Evolutionary conservation across 2,329 filamentous ascomycete species (phyloP).

Genomic region (Nigrospora oryzae): DNA sequence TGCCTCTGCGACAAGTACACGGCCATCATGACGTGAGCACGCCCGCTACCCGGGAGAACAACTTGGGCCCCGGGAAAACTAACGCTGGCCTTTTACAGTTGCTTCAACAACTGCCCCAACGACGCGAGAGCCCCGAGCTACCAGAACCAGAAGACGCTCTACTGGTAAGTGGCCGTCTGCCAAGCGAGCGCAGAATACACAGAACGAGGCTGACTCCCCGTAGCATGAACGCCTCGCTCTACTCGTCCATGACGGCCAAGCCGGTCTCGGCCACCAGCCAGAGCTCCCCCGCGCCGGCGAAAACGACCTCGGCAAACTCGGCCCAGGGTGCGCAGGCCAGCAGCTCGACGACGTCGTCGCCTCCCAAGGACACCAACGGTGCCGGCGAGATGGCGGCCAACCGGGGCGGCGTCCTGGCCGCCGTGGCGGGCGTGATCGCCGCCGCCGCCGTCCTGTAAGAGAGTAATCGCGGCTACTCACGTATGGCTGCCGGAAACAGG

Average conservation of each 20-base stretch:
- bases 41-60: no score
- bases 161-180: constrained; percentile 14
- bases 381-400: constrained; percentile 5
- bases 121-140: constrained; percentile 21
- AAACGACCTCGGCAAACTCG: constrained; percentile 3
- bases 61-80: not conserved
- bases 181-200: not conserved
- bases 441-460: constrained; percentile 15
- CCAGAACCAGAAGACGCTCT: constrained; percentile 14
- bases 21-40: constrained; percentile 38
- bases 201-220: not conserved
- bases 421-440: constrained; percentile 14
- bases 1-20: constrained; percentile 51
- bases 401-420: constrained; percentile 13
- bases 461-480: not conserved
- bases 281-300: constrained; percentile 1
- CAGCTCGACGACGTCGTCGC: constrained; percentile 1
- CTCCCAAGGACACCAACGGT: constrained; percentile 1
- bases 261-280: constrained; percentile 3
- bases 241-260: constrained; percentile 11
- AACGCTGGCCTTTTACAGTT: constrained; percentile 23
- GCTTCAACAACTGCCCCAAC: constrained; percentile 57
- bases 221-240: constrained; percentile 19
- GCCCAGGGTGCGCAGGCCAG: not conserved
- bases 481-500: not conserved